These are phyloP conservation scores for Pseudogymnoascus sp. DNA, from an alignment of 2,329 filamentous ascomycete species.

Conservation along the genomic window DNA sequence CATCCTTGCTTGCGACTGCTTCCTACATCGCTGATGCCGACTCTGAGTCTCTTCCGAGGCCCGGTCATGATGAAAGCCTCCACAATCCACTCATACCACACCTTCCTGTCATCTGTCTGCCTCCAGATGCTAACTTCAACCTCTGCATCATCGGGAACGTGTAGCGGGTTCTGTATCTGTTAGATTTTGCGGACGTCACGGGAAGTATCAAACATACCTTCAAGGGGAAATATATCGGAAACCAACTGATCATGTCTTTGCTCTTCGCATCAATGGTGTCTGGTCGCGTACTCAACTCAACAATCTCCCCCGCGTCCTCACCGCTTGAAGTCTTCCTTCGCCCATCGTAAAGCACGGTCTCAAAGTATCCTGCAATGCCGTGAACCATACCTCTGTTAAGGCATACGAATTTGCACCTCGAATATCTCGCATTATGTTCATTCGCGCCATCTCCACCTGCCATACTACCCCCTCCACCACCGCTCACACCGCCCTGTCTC, in stretches of 20 bases:
- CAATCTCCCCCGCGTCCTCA: slow-evolving; percentile 36
- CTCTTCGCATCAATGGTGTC: slow-evolving; percentile 88
- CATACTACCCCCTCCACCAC: slow-evolving; percentile 64
- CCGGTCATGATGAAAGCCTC: slow-evolving; percentile 68
- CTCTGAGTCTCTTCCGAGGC: slow-evolving; percentile 53
- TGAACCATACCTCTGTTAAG: slow-evolving; percentile 76
- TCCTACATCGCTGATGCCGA: slow-evolving; percentile 58
- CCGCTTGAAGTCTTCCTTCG: slow-evolving; percentile 15
- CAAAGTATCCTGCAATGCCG: slow-evolving; percentile 89
- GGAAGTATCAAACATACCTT: slow-evolving; percentile 52
- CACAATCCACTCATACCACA: slow-evolving; percentile 98
- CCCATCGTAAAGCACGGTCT: slow-evolving; percentile 78
- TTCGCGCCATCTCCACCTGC: slow-evolving; percentile 72
- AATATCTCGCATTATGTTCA: slow-evolving; percentile 81
- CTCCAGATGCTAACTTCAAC: slow-evolving; percentile 92
- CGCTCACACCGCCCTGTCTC: slow-evolving; percentile 54
- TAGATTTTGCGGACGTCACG: slow-evolving; percentile 9
- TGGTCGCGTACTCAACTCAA: slow-evolving; percentile 88
- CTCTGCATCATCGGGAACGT: slow-evolving; percentile 75
- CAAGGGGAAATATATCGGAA: slow-evolving; percentile 94
- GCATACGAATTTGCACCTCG: slow-evolving; percentile 69
- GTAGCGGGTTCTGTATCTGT: slow-evolving; percentile 63
- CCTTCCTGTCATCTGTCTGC: slow-evolving; percentile 86
- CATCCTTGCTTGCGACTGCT: slow-evolving; percentile 63
- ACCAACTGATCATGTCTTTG: slow-evolving; percentile 98